These are phyloP conservation scores for Lathyrus oleraceus DNA, from an alignment of 306 rosid species.

Conservation along the genomic window DNA sequence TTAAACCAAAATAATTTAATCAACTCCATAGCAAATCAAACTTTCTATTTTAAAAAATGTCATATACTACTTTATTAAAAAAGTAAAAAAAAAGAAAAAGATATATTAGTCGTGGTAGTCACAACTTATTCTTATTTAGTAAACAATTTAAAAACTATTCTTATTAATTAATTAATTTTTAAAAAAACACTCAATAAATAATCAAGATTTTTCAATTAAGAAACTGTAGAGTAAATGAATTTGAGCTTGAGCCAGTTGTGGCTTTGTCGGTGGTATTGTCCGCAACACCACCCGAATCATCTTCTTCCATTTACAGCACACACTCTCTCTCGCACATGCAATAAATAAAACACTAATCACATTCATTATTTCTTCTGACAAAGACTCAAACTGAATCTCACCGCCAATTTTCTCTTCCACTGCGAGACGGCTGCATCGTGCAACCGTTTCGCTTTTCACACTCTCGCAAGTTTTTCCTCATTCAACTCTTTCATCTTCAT, in stretches of 20 bases:
- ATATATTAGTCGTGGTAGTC: no score
- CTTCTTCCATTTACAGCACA: background rate
- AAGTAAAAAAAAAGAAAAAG: no score
- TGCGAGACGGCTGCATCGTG: conserved; percentile 49
- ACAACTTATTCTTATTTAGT: no score
- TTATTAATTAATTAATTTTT: no score
- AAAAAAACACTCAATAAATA: no score
- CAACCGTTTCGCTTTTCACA: conserved; percentile 42
- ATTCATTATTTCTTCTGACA: background rate
- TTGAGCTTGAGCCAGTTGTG: background rate
- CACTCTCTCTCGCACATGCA: background rate
- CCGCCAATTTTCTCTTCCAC: conserved; percentile 32
- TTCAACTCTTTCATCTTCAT: conserved; percentile 27
- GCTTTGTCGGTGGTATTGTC: conserved; percentile 56
- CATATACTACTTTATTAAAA: no score
- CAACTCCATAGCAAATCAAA: no score
- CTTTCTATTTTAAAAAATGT: no score
- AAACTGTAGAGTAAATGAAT: background rate
- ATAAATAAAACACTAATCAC: background rate
- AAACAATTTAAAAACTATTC: no score
- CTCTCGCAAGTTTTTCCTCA: conserved; percentile 47
- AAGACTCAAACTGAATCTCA: no score
- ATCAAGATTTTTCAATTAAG: no score
- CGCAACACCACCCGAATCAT: background rate
- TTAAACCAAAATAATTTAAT: no score